Conservation (phyloP, 2,329 filamentous ascomycete genomes). For the Parastagonospora avenae region DNA sequence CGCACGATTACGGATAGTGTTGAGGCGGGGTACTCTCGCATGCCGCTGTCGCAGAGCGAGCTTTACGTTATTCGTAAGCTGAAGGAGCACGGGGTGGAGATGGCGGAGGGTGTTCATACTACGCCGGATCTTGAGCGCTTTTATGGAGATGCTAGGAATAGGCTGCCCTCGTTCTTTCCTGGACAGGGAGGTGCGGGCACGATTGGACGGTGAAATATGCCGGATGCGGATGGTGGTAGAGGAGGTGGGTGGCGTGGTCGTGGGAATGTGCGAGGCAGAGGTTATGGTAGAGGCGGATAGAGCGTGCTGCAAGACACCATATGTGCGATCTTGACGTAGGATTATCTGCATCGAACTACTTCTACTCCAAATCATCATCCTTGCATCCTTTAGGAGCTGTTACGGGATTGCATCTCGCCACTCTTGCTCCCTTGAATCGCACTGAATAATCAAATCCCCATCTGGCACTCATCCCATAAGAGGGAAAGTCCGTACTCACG, state of each 20-base stretch:
- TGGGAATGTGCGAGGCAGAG: neutral
- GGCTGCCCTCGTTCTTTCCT: slow-evolving; percentile 26
- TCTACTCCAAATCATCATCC: slow-evolving; percentile 33
- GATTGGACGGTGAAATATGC: neutral
- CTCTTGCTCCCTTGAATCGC: slow-evolving; percentile 32
- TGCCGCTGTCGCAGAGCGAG: slow-evolving; percentile 30
- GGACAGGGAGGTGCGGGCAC: neutral
- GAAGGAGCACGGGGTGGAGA: slow-evolving; percentile 24
- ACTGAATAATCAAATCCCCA: slow-evolving; percentile 56
- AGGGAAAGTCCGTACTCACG: slow-evolving; percentile 57
- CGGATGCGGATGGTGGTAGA: neutral
- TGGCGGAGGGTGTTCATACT: slow-evolving; percentile 13
- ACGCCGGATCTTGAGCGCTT: slow-evolving; percentile 13
- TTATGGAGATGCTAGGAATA: slow-evolving; percentile 19
- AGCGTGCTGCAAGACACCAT: too few species aligned
- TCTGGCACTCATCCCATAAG: slow-evolving; percentile 53
- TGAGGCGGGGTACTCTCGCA: slow-evolving; percentile 26
- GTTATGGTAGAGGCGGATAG: too few species aligned
- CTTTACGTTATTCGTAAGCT: slow-evolving; percentile 27
- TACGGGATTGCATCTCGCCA: slow-evolving; percentile 47
- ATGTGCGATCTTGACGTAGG: too few species aligned
- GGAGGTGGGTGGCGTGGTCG: neutral
- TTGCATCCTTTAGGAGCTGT: slow-evolving; percentile 43
- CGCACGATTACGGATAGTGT: slow-evolving; percentile 31
- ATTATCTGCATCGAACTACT: neutral